Evolutionary conservation across 2,329 filamentous ascomycete species (phyloP).

Genomic region (Colletotrichum sojae): DNA sequence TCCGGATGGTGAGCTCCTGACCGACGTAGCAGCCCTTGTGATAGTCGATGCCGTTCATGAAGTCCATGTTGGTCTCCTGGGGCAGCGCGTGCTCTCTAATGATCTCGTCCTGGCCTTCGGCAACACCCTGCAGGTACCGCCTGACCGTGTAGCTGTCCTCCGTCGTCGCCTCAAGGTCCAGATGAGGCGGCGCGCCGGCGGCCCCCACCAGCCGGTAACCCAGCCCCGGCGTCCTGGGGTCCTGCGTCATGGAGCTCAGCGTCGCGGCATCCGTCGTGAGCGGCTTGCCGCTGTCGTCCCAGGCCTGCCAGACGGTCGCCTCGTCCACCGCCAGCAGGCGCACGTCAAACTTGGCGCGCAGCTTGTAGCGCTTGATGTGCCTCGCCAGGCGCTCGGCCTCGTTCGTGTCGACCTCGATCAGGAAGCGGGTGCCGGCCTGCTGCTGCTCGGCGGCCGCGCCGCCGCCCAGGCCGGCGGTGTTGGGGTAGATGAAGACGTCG

Average conservation of each 20-base stretch:
- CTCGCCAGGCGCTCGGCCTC: constrained; percentile 74
- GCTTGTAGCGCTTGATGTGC: constrained; percentile 87
- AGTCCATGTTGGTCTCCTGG: constrained; percentile 90
- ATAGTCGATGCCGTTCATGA: constrained; percentile 89
- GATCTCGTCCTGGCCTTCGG: constrained; percentile 89
- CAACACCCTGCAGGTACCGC: constrained; percentile 83
- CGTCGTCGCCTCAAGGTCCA: constrained; percentile 62
- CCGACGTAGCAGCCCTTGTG: constrained; percentile 97
- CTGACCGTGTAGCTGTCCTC: constrained; percentile 79
- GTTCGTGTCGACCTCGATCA: constrained; percentile 85
- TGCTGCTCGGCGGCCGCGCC: constrained; percentile 42
- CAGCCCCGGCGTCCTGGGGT: constrained; percentile 69
- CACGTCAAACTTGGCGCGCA: constrained; percentile 83
- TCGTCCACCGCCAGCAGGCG: constrained; percentile 76
- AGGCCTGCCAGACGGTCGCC: constrained; percentile 79
- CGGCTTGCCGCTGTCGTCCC: constrained; percentile 66
- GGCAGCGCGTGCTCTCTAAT: constrained; percentile 80
- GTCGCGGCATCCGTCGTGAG: constrained; percentile 23
- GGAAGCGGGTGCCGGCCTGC: constrained; percentile 55
- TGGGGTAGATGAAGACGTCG: constrained; percentile 91
- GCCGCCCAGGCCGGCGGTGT: constrained; percentile 51
- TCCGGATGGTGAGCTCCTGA: constrained; percentile 96
- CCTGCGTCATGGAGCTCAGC: constrained; percentile 57
- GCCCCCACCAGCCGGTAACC: constrained; percentile 64
- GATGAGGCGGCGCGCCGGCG: constrained; percentile 48